These are phyloP conservation scores for Colletotrichum cereale DNA, from an alignment of 2,329 filamentous ascomycete genomes.

Conservation along the genomic window DNA sequence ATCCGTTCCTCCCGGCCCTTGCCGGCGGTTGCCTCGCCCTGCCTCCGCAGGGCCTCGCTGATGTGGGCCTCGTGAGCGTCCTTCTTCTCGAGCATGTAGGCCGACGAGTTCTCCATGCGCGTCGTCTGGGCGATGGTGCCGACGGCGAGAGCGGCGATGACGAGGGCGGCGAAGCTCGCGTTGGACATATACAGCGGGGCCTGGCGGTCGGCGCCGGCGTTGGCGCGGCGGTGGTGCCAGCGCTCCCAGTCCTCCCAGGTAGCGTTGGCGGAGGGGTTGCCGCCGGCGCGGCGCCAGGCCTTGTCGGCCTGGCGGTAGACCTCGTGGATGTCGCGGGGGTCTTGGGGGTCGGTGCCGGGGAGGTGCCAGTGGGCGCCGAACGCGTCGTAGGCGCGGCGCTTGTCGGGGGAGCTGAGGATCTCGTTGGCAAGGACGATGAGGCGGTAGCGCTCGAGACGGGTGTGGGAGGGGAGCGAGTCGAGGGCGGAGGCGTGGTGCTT, in stretches of 20 bases:
- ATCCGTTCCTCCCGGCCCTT: slow-evolving; percentile 75
- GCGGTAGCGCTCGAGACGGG: slow-evolving; percentile 88
- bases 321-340: slow-evolving; percentile 54
- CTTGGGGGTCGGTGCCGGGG: slow-evolving; percentile 64
- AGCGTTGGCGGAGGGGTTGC: slow-evolving; percentile 75
- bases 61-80: slow-evolving; percentile 76
- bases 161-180: slow-evolving; percentile 79
- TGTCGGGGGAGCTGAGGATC: slow-evolving; percentile 84
- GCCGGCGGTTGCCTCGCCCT: slow-evolving; percentile 64
- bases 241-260: slow-evolving; percentile 99
- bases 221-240: slow-evolving; percentile 72
- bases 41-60: slow-evolving; percentile 67
- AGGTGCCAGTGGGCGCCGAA: slow-evolving; percentile 82
- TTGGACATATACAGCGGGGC: slow-evolving; percentile 80
- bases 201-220: slow-evolving; percentile 59
- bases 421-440: slow-evolving; percentile 89
- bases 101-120: slow-evolving; percentile 73
- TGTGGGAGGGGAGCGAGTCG: slow-evolving; percentile 54
- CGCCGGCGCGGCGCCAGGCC: slow-evolving; percentile 62
- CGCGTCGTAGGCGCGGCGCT: slow-evolving; percentile 84
- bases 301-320: slow-evolving; percentile 55
- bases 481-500: slow-evolving; percentile 55
- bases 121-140: slow-evolving; percentile 80
- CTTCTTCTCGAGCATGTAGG: slow-evolving; percentile 74
- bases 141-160: slow-evolving; percentile 73